Evolutionary conservation across 257 asterid species (phyloP), one percentile per base, ranked within the genome.

Genomic region (Salvia hispanica): DNA sequence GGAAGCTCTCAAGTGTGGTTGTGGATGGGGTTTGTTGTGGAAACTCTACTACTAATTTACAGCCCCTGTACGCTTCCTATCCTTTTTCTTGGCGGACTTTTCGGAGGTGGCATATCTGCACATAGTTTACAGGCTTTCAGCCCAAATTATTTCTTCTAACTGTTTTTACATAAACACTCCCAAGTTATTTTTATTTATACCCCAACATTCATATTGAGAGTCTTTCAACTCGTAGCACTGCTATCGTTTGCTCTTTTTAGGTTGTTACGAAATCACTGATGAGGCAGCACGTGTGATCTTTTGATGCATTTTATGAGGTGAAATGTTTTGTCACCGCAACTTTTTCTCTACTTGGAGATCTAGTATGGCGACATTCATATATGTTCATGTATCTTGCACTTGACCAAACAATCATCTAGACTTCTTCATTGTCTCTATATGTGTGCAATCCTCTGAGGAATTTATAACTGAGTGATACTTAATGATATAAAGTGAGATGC

Each of bases 251-350:
- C 43, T 39, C 9, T 39, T 3, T 48, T 48, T 13, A n/a, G 25
- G 15, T 48, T 14, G 54, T 14, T 25, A 14, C 21, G 54, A 48
- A 7, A 48, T 48, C 54, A 48, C 25, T n/a, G 54, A 48, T 48
- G 54, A 48, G 12, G 36, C 52, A 64, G 65, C 59, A n/a, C 44
- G 31, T 16, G 6, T 47, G 11, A 55, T 39, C 8, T 54, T 54
- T 54, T 7, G 50, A 28, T 57, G 45, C 45, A 28, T 67, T 66
- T 16, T 42, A 6, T 43, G 44, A 5, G 42, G 58, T 62, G 64
- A 62, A 60, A 53, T 53, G 33, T 15, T 42, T 58, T 31, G 21
- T 46, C 4, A n/a, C 36, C 16, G 53, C 46, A 31, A 16, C 37
- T 5, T 33, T 54, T 52, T 71, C 40, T 61, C 34, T 53, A 28